Base-by-base conservation (phyloP, 345 rosid genomes). In the Bruguiera sexangula region DNA sequence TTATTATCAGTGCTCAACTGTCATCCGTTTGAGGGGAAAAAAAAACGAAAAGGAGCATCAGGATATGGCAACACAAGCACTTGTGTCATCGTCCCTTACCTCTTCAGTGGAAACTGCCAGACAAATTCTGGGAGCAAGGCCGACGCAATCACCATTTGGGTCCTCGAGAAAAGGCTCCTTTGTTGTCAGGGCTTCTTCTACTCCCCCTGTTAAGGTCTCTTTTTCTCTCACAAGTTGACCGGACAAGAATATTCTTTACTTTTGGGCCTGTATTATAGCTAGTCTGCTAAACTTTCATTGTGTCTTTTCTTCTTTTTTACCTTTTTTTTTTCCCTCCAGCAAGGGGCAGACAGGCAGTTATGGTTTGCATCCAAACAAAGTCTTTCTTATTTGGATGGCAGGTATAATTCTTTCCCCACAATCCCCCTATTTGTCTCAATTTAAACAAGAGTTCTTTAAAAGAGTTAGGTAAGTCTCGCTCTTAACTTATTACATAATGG, bases 301-400 rank as follows among this genome's bases (percentile, higher is more conserved):
- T 43, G 19, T 43, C 3, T 43, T 43, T 15, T 3, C 4, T 3
- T 27, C 2, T 6, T 13, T 1, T 18, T 9, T 16, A 0, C 26
- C 5, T 13, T 26, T 26, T n/a, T 57, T 22, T 59, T 8, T 78
- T 24, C 29, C 29, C 29, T 27, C n/a, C 30, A 94, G 99, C 92
- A 82, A 87, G 99, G 97, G 80, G 89, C 89, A 55, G 80, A 91
- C 80, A 86, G 97, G 63, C 96, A 76, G 11, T 51, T 91, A 69
- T 95, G 97, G 97, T 95, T 95, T 81, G 99, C 99, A 43, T 95
- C 97, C 3, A 86, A 86, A 36, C 97, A 95, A 66, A 88, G 93
- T 78, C 91, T 95, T 57, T 21, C 96, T 31, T 95, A 95, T 89
- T 86, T 95, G 85, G 97, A 95, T 68, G 99, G 99, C 71, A 94